Evolutionary conservation across 768 basidiomycete species (phyloP).

Genomic region (Chlorophyllum brunneum): DNA sequence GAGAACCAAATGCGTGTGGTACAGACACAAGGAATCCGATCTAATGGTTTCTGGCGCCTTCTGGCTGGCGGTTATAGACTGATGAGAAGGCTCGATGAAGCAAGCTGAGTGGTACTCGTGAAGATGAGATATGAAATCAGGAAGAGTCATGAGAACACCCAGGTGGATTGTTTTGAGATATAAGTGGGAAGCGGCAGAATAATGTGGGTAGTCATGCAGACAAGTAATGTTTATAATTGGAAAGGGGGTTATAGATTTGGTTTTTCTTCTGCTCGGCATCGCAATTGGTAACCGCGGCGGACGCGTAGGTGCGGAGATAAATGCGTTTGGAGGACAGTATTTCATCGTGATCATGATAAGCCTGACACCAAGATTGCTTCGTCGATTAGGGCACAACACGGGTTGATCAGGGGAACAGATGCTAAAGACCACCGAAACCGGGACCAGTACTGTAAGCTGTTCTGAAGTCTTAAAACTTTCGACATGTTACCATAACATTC

Average conservation of each 20-base stretch:
- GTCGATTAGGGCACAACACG: not conserved
- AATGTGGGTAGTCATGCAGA: not conserved
- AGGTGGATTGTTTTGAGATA: not conserved
- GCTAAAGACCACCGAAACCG: no score
- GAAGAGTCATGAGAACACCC: constrained; percentile 10
- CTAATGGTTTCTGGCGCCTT: not conserved
- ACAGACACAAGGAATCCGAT: not conserved
- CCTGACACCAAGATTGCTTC: not conserved
- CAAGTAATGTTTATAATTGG: not conserved
- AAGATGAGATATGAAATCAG: constrained; percentile 15
- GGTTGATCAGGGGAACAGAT: not conserved
- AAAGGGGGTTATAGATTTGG: not conserved
- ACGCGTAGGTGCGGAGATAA: not conserved
- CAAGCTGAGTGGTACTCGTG: not conserved
- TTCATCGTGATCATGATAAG: not conserved
- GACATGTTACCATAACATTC: no score
- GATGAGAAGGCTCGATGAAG: not conserved
- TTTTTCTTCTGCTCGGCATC: not conserved
- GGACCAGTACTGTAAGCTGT: no score
- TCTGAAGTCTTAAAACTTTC: no score
- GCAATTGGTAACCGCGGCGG: not conserved
- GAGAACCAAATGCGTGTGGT: not conserved
- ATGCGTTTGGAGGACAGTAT: not conserved
- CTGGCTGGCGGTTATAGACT: not conserved
- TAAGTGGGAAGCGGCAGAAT: not conserved